These are phyloP conservation scores for Scedosporium boydii DNA, from an alignment of 2,329 filamentous ascomycete species.

Conservation along the genomic window DNA sequence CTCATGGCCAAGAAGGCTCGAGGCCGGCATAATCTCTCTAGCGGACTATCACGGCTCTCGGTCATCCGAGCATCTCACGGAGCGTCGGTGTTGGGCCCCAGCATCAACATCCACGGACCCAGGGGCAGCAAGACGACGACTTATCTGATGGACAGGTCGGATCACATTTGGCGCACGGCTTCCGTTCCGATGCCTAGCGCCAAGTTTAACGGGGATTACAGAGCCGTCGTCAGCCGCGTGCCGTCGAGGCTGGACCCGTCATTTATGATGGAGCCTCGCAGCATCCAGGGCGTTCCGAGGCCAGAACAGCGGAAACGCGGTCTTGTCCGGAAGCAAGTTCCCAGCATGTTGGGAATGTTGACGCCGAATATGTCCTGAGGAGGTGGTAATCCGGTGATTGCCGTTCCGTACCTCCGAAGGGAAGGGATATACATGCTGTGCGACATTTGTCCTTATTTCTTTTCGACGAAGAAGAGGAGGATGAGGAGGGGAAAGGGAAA, in stretches of 20 bases:
- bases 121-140: conserved; percentile 28
- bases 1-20: conserved; percentile 67
- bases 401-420: background rate
- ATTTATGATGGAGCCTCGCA: conserved; percentile 84
- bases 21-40: conserved; percentile 54
- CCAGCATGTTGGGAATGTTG: conserved; percentile 34
- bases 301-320: conserved; percentile 42
- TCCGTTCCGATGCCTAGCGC: conserved; percentile 50
- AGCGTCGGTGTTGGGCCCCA: conserved; percentile 14
- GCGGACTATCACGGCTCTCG: conserved; percentile 50
- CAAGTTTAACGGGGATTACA: conserved; percentile 55
- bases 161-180: conserved; percentile 70
- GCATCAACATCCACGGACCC: conserved; percentile 18
- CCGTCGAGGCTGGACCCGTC: conserved; percentile 77
- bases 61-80: conserved; percentile 49
- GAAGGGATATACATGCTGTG: background rate
- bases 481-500: too few relatives aligned
- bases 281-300: conserved; percentile 78
- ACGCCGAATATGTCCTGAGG: conserved; percentile 16
- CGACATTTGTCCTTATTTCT: too few relatives aligned
- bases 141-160: conserved; percentile 62
- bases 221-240: conserved; percentile 50
- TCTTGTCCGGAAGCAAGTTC: conserved; percentile 47
- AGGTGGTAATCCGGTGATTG: background rate
- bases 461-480: too few relatives aligned